These are phyloP conservation scores for Eutypella sp. DNA, from an alignment of 2,329 filamentous ascomycete genomes.

Conservation along the genomic window DNA sequence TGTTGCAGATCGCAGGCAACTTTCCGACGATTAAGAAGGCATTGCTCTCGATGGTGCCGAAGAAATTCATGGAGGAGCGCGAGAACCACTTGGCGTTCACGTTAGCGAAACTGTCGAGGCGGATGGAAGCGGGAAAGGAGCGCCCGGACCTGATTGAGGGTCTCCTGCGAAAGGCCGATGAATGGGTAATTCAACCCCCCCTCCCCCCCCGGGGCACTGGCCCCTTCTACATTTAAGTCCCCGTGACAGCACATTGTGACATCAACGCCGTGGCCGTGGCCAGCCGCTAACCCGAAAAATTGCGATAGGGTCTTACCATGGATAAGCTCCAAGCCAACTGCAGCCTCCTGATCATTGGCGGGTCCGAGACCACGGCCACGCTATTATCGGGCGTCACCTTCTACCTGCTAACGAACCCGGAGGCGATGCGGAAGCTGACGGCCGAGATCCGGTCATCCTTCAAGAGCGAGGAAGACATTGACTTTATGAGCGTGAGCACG, in stretches of 20 bases:
- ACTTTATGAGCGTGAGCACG: slow-evolving; percentile 21
- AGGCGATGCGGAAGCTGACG: slow-evolving; percentile 26
- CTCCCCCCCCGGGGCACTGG: background rate
- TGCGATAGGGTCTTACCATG: background rate
- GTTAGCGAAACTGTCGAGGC: background rate
- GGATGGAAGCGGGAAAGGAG: background rate
- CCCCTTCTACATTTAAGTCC: background rate
- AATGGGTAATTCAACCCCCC: background rate
- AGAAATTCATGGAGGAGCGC: background rate
- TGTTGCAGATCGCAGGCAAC: background rate
- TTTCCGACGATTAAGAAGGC: background rate
- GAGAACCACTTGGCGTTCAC: background rate
- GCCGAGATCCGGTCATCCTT: slow-evolving; percentile 35
- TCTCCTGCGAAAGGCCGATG: background rate
- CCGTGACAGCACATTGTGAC: background rate
- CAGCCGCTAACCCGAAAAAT: background rate
- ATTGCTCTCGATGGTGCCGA: background rate
- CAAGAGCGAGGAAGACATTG: slow-evolving; percentile 31
- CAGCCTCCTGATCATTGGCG: slow-evolving; percentile 22
- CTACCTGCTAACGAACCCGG: slow-evolving; percentile 29
- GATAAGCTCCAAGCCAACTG: slow-evolving; percentile 4
- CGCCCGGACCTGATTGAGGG: background rate
- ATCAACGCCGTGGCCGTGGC: no score
- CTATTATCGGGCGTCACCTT: slow-evolving; percentile 36
- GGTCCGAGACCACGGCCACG: slow-evolving; percentile 42